These are phyloP conservation scores for Alternaria longipes DNA, from an alignment of 2,329 filamentous ascomycete species.

Conservation along the genomic window DNA sequence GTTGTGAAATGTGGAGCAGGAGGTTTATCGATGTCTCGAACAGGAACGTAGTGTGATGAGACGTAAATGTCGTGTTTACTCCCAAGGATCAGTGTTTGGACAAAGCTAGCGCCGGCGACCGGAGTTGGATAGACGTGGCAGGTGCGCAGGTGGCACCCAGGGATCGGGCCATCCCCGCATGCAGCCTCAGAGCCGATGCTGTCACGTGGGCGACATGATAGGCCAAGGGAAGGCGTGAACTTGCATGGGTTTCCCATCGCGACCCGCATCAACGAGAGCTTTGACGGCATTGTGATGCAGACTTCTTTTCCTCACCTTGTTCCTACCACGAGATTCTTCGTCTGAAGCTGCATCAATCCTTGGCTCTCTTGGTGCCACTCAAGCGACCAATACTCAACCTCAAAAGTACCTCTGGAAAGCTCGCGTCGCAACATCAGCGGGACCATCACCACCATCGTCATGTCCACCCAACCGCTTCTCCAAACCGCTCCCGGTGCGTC, in stretches of 20 bases:
- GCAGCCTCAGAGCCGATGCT: not conserved
- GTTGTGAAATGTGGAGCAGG: constrained; percentile 4
- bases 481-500: constrained; percentile 86
- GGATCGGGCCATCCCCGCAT: constrained; percentile 5
- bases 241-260: constrained; percentile 16
- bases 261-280: constrained; percentile 10
- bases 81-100: constrained; percentile 27
- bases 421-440: constrained; percentile 24
- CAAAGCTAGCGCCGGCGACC: constrained; percentile 13
- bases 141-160: constrained; percentile 2
- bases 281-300: constrained; percentile 10
- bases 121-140: constrained; percentile 16
- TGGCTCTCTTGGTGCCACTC: not conserved
- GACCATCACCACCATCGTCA: constrained; percentile 55
- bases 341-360: constrained; percentile 20
- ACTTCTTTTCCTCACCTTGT: not conserved
- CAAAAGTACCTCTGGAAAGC: constrained; percentile 11
- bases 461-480: constrained; percentile 97
- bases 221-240: constrained; percentile 20
- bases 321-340: not conserved
- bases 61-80: constrained; percentile 28
- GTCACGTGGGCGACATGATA: constrained; percentile 43
- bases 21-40: constrained; percentile 9
- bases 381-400: constrained; percentile 17
- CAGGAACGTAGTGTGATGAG: constrained; percentile 2